Evolutionary conservation across 2,329 filamentous ascomycete genomes (phyloP), one percentile per base, ranked within the genome.

Genomic region (Cryphonectria carpinicola): DNA sequence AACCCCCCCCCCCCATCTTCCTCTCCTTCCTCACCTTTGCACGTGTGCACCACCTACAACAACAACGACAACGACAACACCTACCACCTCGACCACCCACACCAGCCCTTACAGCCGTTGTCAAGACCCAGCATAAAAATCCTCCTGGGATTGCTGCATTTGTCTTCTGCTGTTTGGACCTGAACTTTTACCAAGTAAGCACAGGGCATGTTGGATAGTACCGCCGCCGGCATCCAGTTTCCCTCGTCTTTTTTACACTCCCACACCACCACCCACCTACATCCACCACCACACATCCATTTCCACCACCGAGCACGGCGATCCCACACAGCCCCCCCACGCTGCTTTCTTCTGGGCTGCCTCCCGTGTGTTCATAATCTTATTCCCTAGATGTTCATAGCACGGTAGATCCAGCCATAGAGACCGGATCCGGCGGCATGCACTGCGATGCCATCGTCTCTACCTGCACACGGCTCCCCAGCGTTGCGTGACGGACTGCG

Each of bases 391-490:
- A 49, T 37, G 22, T 52, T 11, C 8, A 61, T 46, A 43, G 17
- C 54, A n/a, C 56, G 37, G 58, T 43, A 52, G 22, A 3, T 37
- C 7, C 28, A 62, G 37, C 22, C 32, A 19, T 19, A 60, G 60
- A 41, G 35, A n/a, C 41, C 60, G 58, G 37, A 32, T 63, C 37
- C 32, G 60, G 46, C 66, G 69, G 71, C 49, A 69, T 71, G 69
- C 71, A 72, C 71, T 69, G 71, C 71, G 71, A 72, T 72, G 71
- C 69, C 69, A 71, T 67, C 66, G 69, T 71, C 56, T 71, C 39
- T 68, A 72, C 65, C 28, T 69, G 69, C 62, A 66, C 58, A 63
- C 69, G 69, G 65, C 66, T 71, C n/a, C 69, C 71, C 49, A 72
- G 65, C 61, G 56, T 68, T 71, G 62, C 49, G 69, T 71, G 69